Evolutionary conservation across 2,329 filamentous ascomycete species (phyloP).

Genomic region (Fusarium sp.): DNA sequence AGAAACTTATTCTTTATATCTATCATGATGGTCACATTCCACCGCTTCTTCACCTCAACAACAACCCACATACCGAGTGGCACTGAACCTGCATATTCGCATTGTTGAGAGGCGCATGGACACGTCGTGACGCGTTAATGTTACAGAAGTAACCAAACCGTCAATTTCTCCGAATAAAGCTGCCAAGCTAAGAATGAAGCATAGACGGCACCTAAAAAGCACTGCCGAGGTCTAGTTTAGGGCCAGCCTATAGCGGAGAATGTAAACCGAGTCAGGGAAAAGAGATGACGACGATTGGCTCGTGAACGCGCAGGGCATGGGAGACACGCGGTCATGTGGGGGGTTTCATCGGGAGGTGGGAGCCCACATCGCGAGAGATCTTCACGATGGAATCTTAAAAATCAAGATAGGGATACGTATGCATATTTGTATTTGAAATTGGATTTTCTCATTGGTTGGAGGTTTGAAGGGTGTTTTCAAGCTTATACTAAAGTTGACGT

Average conservation of each 20-base stretch:
- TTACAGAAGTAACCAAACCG: background rate
- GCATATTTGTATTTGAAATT: background rate
- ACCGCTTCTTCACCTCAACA: background rate
- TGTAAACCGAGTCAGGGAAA: slow-evolving; percentile 7
- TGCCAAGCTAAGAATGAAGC: slow-evolving; percentile 16
- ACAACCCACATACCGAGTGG: slow-evolving; percentile 12
- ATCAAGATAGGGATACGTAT: background rate
- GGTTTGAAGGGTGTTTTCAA: background rate
- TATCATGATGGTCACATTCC: background rate
- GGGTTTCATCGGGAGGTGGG: background rate
- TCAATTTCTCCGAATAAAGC: background rate
- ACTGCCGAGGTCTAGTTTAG: slow-evolving; percentile 8
- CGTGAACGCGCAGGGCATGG: background rate
- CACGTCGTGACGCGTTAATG: slow-evolving; percentile 16
- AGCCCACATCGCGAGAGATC: slow-evolving; percentile 25
- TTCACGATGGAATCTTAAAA: background rate
- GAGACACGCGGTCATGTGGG: slow-evolving; percentile 5
- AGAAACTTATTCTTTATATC: background rate
- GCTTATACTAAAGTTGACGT: background rate
- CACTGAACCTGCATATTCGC: background rate
- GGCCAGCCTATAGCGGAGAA: slow-evolving; percentile 5
- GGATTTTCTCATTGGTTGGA: background rate
- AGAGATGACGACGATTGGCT: slow-evolving; percentile 11
- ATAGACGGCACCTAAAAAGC: slow-evolving; percentile 10
- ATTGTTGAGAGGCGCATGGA: slow-evolving; percentile 4